phyloP scores from a whole-genome alignment of 225 moss, liverwort and hornwort genomes.

The Neckera pumila region DNA sequence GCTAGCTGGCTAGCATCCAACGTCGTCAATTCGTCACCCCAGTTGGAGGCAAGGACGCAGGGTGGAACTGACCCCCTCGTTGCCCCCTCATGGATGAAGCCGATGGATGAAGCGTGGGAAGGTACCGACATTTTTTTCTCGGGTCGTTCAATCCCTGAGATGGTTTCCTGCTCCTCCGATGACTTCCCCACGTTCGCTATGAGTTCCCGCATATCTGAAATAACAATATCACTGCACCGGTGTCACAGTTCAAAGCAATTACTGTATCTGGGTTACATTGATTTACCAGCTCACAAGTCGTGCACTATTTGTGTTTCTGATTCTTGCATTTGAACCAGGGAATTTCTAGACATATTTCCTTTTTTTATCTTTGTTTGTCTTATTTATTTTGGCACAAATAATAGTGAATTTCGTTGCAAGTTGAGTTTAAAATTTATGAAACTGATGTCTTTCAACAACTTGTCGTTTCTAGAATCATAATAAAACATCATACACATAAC shows the following conservation, averaged over 20 bases:
- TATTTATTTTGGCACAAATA: not conserved
- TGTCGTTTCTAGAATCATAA: not conserved
- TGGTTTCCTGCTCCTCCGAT: not conserved
- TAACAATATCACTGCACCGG: not conserved
- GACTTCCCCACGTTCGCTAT: not conserved
- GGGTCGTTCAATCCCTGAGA: not conserved
- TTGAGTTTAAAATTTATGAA: too few relatives aligned
- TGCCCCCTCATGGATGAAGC: not conserved
- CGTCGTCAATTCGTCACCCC: not conserved
- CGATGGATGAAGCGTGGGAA: not conserved
- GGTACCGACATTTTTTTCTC: too few relatives aligned
- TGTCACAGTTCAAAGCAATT: not conserved
- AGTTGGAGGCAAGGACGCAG: not conserved
- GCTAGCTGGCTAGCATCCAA: not conserved
- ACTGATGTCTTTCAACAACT: not conserved
- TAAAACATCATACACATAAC: not conserved
- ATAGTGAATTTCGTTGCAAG: too few relatives aligned
- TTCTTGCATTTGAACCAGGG: not conserved
- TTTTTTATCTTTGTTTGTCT: not conserved
- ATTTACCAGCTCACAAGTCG: not conserved
- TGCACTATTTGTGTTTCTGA: not conserved
- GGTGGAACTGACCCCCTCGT: not conserved
- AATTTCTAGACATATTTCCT: not conserved
- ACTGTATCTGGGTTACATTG: not conserved
- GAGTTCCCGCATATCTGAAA: not conserved